Percentiles rank a stretch among this genome's conserved stretches.
Conservation (phyloP, 495 filamentous ascomycete species). For the Chlorociboria aeruginascens region DNA sequence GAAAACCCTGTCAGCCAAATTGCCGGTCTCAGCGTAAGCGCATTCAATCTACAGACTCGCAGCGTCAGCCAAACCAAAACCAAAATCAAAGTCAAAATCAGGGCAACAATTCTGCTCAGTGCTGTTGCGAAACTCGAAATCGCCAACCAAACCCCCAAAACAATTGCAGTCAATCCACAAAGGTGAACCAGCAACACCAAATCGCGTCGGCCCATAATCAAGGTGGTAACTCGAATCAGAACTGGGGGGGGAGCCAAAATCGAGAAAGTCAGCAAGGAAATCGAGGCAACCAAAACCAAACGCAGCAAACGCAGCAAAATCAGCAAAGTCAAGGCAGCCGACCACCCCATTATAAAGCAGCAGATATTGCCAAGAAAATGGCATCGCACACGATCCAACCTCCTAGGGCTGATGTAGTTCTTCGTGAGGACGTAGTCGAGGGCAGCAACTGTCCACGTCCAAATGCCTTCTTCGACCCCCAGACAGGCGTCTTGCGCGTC, state of each 20-base stretch:
- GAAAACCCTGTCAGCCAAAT: too few relatives aligned
- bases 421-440: constrained; percentile 33
- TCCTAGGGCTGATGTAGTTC: constrained; percentile 24
- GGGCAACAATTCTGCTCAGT: too few relatives aligned
- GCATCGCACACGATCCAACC: constrained; percentile 24
- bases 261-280: background rate
- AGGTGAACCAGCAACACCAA: too few relatives aligned
- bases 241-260: background rate
- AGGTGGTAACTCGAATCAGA: too few relatives aligned
- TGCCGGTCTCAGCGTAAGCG: too few relatives aligned
- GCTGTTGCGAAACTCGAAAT: too few relatives aligned
- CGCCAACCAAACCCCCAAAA: too few relatives aligned
- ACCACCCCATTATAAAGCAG: background rate
- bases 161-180: too few relatives aligned
- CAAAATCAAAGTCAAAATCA: too few relatives aligned
- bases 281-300: background rate
- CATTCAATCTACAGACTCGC: too few relatives aligned
- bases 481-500: constrained; percentile 28
- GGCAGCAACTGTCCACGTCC: constrained; percentile 29
- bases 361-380: background rate
- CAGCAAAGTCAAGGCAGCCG: constrained; percentile 4
- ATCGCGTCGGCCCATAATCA: too few relatives aligned
- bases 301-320: background rate
- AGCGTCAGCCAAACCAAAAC: too few relatives aligned
- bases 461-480: constrained; percentile 36